Evolutionary conservation across 371 early-diverging fungal species (phyloP).

Genomic region (Mucor piriformis): DNA sequence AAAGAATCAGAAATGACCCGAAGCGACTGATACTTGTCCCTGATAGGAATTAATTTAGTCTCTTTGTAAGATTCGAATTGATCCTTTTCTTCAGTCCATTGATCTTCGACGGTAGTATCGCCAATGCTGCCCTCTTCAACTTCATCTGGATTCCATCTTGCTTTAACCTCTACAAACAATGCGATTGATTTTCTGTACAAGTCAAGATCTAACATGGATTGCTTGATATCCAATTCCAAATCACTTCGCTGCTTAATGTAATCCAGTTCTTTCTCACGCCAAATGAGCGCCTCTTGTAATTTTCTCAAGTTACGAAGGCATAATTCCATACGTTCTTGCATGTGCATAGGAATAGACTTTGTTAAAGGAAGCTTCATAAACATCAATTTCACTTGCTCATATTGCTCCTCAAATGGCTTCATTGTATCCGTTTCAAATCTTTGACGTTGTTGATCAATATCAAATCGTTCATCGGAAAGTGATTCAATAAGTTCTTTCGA

Average conservation of each 20-base stretch:
- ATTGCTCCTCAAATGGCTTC: not conserved
- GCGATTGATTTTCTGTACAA: constrained; percentile 7
- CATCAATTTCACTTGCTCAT: not conserved
- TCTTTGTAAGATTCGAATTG: not conserved
- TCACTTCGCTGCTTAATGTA: constrained; percentile 22
- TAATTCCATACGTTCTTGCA: constrained; percentile 25
- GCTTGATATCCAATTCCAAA: constrained; percentile 15
- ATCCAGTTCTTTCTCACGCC: constrained; percentile 24
- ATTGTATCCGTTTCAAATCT: not conserved
- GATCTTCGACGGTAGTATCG: not conserved
- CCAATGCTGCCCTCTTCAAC: not conserved
- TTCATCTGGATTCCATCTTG: constrained; percentile 22
- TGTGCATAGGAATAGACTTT: constrained; percentile 21
- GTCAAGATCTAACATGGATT: constrained; percentile 11
- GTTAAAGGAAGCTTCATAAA: constrained; percentile 23
- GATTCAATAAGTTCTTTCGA: not conserved
- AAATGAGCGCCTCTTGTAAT: constrained; percentile 18
- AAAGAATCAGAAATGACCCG: constrained; percentile 10
- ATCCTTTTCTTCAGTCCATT: constrained; percentile 8
- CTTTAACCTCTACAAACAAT: constrained; percentile 16
- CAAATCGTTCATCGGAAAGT: constrained; percentile 3
- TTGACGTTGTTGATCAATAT: constrained; percentile 5
- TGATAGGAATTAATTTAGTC: constrained; percentile 4
- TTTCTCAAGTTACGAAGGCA: constrained; percentile 15
- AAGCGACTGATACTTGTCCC: constrained; percentile 6